phyloP scores from a whole-genome alignment of 495 filamentous ascomycete species.

The Podospora pseudopauciseta region DNA sequence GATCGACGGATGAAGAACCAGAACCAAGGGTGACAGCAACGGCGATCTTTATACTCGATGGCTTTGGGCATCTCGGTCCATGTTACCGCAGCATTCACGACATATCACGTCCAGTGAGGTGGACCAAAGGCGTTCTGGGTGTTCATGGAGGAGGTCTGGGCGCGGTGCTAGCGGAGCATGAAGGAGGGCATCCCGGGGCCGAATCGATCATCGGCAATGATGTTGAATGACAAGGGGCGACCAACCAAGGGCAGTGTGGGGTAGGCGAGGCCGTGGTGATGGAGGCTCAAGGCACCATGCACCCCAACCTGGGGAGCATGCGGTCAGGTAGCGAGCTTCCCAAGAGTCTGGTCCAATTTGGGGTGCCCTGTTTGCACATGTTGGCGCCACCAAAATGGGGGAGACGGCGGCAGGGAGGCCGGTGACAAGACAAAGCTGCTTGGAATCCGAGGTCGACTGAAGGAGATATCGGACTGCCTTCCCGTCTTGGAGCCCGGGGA shows the following conservation, averaged over 20 bases:
- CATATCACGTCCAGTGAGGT: constrained; percentile 13
- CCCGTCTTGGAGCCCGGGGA: constrained; percentile 23
- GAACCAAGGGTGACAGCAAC: neutral
- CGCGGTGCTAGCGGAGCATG: constrained; percentile 1
- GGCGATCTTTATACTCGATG: constrained; percentile 16
- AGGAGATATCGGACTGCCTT: constrained; percentile 21
- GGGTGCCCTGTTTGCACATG: neutral
- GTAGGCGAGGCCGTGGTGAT: neutral
- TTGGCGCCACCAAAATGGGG: neutral
- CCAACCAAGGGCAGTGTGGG: neutral
- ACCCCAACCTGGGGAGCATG: neutral
- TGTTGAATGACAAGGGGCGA: neutral
- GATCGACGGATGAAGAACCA: constrained; percentile 3
- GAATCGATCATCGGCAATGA: neutral
- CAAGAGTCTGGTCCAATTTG: constrained; percentile 5
- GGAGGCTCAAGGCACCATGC: neutral
- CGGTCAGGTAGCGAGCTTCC: neutral
- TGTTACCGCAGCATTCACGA: constrained; percentile 12
- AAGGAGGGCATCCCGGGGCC: constrained; percentile 8
- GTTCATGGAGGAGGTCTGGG: constrained; percentile 2
- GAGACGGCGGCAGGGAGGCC: constrained; percentile 1
- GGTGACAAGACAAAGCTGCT: constrained; percentile 3
- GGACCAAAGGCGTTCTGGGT: constrained; percentile 6
- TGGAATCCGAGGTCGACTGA: constrained; percentile 9
- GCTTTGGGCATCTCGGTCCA: constrained; percentile 7